A percentile compares a stretch with the other conserved stretches of the same genome.
Conservation (phyloP, 306 rosid genomes). For the Albizia julibrissin region DNA sequence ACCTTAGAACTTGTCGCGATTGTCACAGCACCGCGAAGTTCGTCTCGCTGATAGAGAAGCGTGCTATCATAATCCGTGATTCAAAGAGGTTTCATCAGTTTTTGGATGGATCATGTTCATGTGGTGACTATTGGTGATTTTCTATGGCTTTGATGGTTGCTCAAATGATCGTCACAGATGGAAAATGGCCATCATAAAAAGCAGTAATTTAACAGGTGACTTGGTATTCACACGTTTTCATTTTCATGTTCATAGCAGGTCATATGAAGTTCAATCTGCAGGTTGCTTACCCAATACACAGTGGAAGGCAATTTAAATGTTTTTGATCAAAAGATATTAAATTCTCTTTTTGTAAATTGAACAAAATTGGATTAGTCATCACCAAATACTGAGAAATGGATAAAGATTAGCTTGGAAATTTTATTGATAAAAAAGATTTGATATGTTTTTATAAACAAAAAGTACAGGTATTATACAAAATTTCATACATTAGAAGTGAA, state of each 20-base stretch:
- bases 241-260: constrained; percentile 4
- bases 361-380: background rate
- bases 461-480: no score
- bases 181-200: background rate
- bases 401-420: background rate
- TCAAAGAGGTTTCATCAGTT: constrained; percentile 82
- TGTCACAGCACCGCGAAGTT: constrained; percentile 68
- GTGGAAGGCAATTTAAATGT: constrained; percentile 1
- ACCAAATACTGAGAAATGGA: background rate
- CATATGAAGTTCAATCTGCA: background rate
- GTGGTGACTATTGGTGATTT: constrained; percentile 75
- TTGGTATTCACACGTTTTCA: background rate
- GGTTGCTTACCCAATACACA: background rate
- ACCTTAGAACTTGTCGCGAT: constrained; percentile 73
- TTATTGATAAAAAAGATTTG: no score
- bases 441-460: no score
- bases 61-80: constrained; percentile 64
- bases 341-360: background rate
- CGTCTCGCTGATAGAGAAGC: constrained; percentile 60
- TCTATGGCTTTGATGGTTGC: background rate
- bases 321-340: background rate
- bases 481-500: no score
- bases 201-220: constrained; percentile 2
- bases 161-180: background rate
- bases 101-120: constrained; percentile 59